Evolutionary conservation across 2,329 filamentous ascomycete species (phyloP).

Genomic region (Xylaria digitata): DNA sequence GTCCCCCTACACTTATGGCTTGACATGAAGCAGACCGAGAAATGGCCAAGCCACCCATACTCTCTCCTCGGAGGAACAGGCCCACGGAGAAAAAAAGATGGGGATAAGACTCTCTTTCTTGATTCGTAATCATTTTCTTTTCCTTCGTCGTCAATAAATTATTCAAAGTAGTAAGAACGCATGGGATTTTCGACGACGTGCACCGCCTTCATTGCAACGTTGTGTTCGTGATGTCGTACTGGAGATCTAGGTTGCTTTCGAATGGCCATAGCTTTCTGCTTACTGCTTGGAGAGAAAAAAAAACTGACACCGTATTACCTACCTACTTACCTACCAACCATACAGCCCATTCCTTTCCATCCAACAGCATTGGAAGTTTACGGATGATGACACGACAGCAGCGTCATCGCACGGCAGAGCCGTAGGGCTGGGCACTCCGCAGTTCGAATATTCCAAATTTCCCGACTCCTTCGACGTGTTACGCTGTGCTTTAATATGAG

Average conservation of each 20-base stretch:
- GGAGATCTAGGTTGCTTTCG: neutral
- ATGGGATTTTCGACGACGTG: slow-evolving; percentile 17
- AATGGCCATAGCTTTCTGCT: slow-evolving; percentile 9
- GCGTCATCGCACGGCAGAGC: slow-evolving; percentile 20
- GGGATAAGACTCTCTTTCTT: slow-evolving; percentile 3
- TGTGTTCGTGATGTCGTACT: slow-evolving; percentile 4
- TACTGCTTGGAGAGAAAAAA: slow-evolving; percentile 20
- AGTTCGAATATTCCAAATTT: slow-evolving; percentile 24
- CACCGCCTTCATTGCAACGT: slow-evolving; percentile 19
- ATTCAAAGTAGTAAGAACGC: slow-evolving; percentile 14
- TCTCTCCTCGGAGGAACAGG: slow-evolving; percentile 11
- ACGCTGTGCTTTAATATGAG: neutral
- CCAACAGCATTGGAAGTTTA: slow-evolving; percentile 1
- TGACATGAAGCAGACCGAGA: slow-evolving; percentile 21
- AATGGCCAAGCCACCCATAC: neutral
- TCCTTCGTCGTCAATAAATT: slow-evolving; percentile 19
- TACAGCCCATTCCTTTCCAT: neutral
- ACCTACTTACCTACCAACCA: no score
- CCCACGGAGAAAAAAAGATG: slow-evolving; percentile 14
- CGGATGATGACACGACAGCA: slow-evolving; percentile 19
- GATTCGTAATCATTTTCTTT: slow-evolving; percentile 17
- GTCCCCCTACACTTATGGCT: neutral
- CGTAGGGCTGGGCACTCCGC: slow-evolving; percentile 26
- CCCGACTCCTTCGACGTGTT: neutral
- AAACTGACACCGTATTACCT: neutral